phyloP scores from a whole-genome alignment of 495 filamentous ascomycete species.

The Massariosphaeria phaeospora region DNA sequence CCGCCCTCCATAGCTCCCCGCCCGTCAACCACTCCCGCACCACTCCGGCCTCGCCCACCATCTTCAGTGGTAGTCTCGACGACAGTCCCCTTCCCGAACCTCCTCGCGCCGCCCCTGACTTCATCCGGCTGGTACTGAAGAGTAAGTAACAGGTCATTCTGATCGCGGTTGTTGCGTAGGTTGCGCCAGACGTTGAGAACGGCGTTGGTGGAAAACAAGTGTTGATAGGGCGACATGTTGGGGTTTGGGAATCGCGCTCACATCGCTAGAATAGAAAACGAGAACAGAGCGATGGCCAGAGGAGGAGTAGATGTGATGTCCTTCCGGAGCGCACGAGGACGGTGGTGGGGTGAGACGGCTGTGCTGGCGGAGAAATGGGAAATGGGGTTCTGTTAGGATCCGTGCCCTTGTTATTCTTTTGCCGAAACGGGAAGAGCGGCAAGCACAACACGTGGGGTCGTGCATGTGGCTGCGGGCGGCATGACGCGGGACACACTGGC shows the following conservation, averaged over 20 bases:
- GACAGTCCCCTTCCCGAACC: neutral
- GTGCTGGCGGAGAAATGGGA: neutral
- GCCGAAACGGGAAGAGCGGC: neutral
- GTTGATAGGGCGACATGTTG: slow-evolving; percentile 23
- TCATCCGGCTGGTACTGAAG: slow-evolving; percentile 21
- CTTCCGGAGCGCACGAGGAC: neutral
- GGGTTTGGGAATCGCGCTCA: neutral
- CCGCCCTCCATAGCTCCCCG: neutral
- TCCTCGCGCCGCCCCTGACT: neutral
- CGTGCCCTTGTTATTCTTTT: neutral
- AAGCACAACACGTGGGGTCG: neutral
- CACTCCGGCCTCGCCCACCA: neutral
- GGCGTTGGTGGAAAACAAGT: slow-evolving; percentile 18
- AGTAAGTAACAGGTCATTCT: slow-evolving; percentile 21
- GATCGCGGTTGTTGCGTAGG: slow-evolving; percentile 14
- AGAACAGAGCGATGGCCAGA: no score
- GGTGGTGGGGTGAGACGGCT: no score
- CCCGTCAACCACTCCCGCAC: neutral
- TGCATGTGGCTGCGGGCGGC: neutral
- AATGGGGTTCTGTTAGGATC: neutral
- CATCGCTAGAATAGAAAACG: neutral
- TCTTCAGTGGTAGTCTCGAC: neutral
- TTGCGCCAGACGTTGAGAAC: slow-evolving; percentile 25
- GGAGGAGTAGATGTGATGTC: neutral
- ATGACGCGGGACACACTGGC: no score